phyloP scores from a whole-genome alignment of 1,284 basidiomycete genomes.

The Cutaneotrichosporon sp. region DNA sequence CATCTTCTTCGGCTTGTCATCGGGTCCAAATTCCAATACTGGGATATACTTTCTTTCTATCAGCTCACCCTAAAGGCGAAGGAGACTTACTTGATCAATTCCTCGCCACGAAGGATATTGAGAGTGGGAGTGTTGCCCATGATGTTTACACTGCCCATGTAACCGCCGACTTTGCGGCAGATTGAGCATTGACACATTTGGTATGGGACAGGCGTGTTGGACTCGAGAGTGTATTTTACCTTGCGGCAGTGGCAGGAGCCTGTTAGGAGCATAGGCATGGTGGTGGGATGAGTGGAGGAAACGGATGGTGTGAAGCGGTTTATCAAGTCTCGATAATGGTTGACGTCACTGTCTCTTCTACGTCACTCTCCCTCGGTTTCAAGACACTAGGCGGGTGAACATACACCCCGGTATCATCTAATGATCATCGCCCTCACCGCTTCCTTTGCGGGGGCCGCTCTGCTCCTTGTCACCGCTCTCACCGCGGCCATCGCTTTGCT shows the following conservation, averaged over 20 bases:
- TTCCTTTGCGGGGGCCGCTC: no score
- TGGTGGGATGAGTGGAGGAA: not conserved
- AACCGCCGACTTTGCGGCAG: constrained; percentile 52
- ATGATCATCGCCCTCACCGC: no score
- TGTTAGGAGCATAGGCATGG: constrained; percentile 45
- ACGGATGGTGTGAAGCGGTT: not conserved
- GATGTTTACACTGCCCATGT: constrained; percentile 51
- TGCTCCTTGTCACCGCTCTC: no score
- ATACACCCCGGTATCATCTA: no score
- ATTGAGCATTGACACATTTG: constrained; percentile 52
- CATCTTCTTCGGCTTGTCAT: constrained; percentile 42
- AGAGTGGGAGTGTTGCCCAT: constrained; percentile 52
- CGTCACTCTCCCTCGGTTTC: no score
- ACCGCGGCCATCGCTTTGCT: no score
- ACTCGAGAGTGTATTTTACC: constrained; percentile 49
- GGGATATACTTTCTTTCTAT: constrained; percentile 46
- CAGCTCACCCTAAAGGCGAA: not conserved
- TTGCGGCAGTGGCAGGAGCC: constrained; percentile 51
- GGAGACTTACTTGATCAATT: constrained; percentile 46
- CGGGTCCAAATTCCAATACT: constrained; percentile 35
- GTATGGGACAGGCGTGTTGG: constrained; percentile 52
- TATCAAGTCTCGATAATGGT: not conserved
- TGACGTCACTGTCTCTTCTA: constrained; percentile 2
- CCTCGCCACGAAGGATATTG: constrained; percentile 46
- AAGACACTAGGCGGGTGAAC: no score